Base-by-base conservation (phyloP, 148 eudicot genomes). In the Rhododendron molle region DNA sequence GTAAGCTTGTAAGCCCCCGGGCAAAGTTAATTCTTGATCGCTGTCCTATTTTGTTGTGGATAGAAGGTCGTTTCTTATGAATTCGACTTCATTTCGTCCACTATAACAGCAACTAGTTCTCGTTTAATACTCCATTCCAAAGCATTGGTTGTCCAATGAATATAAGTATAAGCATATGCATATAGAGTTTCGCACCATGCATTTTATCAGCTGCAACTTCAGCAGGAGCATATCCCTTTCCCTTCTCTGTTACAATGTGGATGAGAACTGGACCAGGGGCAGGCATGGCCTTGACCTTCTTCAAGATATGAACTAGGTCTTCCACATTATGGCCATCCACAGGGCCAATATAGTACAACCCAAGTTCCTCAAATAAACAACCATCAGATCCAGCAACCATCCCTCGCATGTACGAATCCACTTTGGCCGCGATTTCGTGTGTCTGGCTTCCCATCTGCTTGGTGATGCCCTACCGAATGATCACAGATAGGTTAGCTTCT, bases 161-260 rank as follows among this genome's bases (percentile, higher is more conserved):
- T 26, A 67, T 3, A 26, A 26, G 32, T 7, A 23, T 8, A 18
- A 43, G 26, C 9, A 0, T 44, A 49, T 8, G 11, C 15, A 20
- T 10, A 28, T 83, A 18, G 38, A 83, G 9, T 3, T 32, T 28
- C 52, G 36, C 40, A 88, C 92, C 92, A 77, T 90, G 92, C 90
- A 88, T 88, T 58, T 87, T 88, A 69, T 90, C 92, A 2, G 92
- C 89, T 2, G 92, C 90, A 2, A 69, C 74, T 83, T 88, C 90
- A 40, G 92, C 92, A 0, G 90, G 90, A 83, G 88, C 86, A 62
- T 90, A 90, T 32, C 92, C 92, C 84, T 88, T 90, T 38, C 92
- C 92, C 85, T 90, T 90, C 80, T 90, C 92, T 0, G 92, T 90
- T 3, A 90, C 65, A 21, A 90, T 60, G 79, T 90, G 92, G 60